phyloP scores from a whole-genome alignment of 2,329 filamentous ascomycete genomes.

The Aspergillus tubingensis region DNA sequence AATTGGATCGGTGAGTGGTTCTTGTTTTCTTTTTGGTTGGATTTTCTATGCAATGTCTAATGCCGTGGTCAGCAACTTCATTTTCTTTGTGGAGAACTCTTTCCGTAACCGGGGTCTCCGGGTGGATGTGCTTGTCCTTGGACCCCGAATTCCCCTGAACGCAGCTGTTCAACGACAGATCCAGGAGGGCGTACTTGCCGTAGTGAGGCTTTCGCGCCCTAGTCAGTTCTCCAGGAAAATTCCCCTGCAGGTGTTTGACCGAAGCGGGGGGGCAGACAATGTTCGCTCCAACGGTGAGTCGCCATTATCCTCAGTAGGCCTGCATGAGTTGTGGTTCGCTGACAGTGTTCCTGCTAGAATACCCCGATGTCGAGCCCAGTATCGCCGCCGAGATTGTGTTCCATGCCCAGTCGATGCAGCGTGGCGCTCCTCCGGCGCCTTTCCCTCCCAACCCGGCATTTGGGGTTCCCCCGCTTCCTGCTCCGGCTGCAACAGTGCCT shows the following conservation, averaged over 20 bases:
- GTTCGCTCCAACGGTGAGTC: conserved; percentile 71
- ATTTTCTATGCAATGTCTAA: conserved; percentile 16
- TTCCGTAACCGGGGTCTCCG: conserved; percentile 73
- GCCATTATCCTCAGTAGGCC: not conserved
- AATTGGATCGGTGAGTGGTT: conserved; percentile 60
- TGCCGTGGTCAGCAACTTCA: conserved; percentile 63
- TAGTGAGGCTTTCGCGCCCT: conserved; percentile 72
- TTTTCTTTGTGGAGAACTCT: conserved; percentile 75
- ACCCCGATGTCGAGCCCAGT: conserved; percentile 75
- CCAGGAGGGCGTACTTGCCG: conserved; percentile 82
- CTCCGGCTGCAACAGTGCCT: conserved; percentile 32
- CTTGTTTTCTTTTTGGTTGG: not conserved
- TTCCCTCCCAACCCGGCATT: conserved; percentile 41
- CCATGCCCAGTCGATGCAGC: conserved; percentile 52
- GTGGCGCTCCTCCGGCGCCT: conserved; percentile 37
- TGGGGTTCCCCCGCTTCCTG: conserved; percentile 38
- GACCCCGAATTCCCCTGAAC: conserved; percentile 72
- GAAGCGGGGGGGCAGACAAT: conserved; percentile 70
- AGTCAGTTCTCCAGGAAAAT: conserved; percentile 74
- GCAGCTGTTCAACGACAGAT: conserved; percentile 83
- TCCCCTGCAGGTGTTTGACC: conserved; percentile 81
- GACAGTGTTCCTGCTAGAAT: conserved; percentile 58
- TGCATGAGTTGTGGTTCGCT: not conserved
- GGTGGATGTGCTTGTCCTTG: conserved; percentile 77
- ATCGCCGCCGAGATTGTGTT: conserved; percentile 80